A percentile compares a stretch with the other conserved stretches of the same genome.
Conservation (phyloP, 371 early-diverging fungal species). For the Mortierella sp. region DNA sequence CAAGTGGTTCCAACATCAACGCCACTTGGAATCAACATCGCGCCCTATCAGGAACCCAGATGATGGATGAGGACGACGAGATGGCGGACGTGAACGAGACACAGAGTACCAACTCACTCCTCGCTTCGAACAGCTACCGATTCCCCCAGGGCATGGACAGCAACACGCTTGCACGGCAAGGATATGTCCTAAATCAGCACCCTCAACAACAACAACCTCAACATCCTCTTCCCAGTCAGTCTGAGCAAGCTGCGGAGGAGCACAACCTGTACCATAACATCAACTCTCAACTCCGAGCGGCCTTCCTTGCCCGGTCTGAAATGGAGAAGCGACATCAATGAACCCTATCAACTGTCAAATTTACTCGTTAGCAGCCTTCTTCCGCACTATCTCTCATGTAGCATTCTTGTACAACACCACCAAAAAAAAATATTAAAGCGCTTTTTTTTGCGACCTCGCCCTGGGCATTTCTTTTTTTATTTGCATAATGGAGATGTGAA, state of each 20-base stretch:
- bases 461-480: not conserved
- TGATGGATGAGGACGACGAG: conserved; percentile 11
- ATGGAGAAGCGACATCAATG: conserved; percentile 26
- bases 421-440: conserved; percentile 8
- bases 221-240: conserved; percentile 12
- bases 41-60: not conserved
- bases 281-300: conserved; percentile 53
- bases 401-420: not conserved
- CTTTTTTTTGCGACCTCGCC: no score
- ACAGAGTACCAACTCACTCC: not conserved
- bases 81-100: conserved; percentile 2
- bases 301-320: conserved; percentile 40
- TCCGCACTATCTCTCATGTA: not conserved
- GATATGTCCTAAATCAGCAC: not conserved
- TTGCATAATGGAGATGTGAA: not conserved
- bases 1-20: not conserved
- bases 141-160: not conserved
- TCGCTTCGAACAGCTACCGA: no score
- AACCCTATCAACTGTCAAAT: no score
- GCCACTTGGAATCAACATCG: not conserved
- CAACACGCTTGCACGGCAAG: not conserved
- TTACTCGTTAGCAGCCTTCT: no score
- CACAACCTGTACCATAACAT: conserved; percentile 35
- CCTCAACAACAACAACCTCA: not conserved
- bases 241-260: not conserved